These are phyloP conservation scores for Termitomyces sp. DNA, from an alignment of 768 basidiomycete genomes.

Conservation along the genomic window DNA sequence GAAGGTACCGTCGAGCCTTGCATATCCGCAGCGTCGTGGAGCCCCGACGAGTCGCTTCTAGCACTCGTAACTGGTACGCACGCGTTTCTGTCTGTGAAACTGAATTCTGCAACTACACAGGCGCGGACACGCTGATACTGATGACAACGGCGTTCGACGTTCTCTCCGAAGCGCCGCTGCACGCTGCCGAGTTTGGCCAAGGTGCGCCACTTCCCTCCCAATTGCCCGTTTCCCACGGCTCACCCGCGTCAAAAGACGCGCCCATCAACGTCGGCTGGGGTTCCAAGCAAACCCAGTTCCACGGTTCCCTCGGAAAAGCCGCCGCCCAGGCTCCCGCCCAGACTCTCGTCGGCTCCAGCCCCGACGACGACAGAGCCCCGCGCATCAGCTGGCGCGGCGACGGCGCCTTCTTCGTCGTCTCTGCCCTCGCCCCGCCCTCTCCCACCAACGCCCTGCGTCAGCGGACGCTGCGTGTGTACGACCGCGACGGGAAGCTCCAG, in stretches of 20 bases:
- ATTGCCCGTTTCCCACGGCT: too few species aligned
- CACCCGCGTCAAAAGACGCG: slow-evolving; percentile 46
- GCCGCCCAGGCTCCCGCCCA: slow-evolving; percentile 55
- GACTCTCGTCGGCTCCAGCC: slow-evolving; percentile 43
- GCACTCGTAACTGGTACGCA: slow-evolving; percentile 70
- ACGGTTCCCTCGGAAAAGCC: slow-evolving; percentile 88
- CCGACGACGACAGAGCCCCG: slow-evolving; percentile 65
- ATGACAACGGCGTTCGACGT: slow-evolving; percentile 91
- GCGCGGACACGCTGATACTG: slow-evolving; percentile 73
- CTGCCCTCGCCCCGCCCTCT: slow-evolving; percentile 50
- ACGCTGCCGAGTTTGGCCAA: slow-evolving; percentile 80
- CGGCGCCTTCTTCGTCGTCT: slow-evolving; percentile 82
- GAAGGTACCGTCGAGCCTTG: slow-evolving; percentile 86
- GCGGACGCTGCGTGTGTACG: slow-evolving; percentile 68
- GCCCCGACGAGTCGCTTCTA: slow-evolving; percentile 87
- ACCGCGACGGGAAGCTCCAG: slow-evolving; percentile 66
- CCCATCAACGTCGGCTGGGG: slow-evolving; percentile 99
- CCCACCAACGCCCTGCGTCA: slow-evolving; percentile 26
- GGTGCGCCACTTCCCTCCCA: slow-evolving; percentile 34
- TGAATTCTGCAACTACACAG: slow-evolving; percentile 25
- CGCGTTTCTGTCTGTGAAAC: not conserved
- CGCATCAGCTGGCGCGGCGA: slow-evolving; percentile 94
- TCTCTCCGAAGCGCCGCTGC: slow-evolving; percentile 70
- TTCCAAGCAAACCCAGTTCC: slow-evolving; percentile 94
- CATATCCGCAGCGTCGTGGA: slow-evolving; percentile 81